Percentiles rank a stretch among this genome's conserved stretches.
These are phyloP conservation scores for Metrosideros polymorpha DNA, from an alignment of 441 rosid genomes.

Conservation along the genomic window DNA sequence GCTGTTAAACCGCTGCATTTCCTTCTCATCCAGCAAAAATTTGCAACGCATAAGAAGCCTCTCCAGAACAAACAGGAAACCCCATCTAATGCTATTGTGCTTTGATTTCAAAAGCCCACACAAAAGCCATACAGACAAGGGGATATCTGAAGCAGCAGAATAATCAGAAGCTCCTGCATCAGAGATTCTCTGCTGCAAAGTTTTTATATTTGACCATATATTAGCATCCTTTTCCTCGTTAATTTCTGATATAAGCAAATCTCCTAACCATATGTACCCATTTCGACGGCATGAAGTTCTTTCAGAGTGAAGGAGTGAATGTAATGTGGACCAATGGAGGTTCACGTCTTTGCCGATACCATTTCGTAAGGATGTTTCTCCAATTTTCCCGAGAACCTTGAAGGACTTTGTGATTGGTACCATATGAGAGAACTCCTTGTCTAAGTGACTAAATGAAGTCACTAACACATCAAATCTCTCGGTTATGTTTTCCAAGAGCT, in stretches of 20 bases:
- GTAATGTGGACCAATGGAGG: conserved; percentile 83
- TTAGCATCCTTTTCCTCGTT: conserved; percentile 52
- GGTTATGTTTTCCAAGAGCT: conserved; percentile 80
- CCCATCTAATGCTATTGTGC: conserved; percentile 70
- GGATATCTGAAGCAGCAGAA: conserved; percentile 59
- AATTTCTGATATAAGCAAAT: conserved; percentile 90
- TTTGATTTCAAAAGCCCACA: conserved; percentile 95
- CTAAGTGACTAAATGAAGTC: conserved; percentile 84
- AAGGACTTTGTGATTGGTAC: conserved; percentile 68
- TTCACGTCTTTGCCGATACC: conserved; percentile 48
- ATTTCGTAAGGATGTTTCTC: conserved; percentile 25
- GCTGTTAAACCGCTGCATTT: conserved; percentile 47
- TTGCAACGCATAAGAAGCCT: conserved; percentile 96
- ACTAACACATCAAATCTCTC: conserved; percentile 79
- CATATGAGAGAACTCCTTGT: conserved; percentile 79
- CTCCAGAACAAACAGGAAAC: conserved; percentile 82
- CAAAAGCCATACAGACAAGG: conserved; percentile 76
- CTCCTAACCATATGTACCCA: conserved; percentile 95
- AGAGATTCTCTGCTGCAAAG: conserved; percentile 60
- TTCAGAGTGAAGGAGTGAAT: conserved; percentile 97
- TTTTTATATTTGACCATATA: conserved; percentile 70
- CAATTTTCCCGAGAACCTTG: conserved; percentile 56
- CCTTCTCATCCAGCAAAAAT: conserved; percentile 86
- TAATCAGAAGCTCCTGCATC: conserved; percentile 61
- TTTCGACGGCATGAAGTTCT: conserved; percentile 74